Evolutionary conservation across 2,329 filamentous ascomycete genomes (phyloP).

Genomic region (Conoideocrella luteorostrata): DNA sequence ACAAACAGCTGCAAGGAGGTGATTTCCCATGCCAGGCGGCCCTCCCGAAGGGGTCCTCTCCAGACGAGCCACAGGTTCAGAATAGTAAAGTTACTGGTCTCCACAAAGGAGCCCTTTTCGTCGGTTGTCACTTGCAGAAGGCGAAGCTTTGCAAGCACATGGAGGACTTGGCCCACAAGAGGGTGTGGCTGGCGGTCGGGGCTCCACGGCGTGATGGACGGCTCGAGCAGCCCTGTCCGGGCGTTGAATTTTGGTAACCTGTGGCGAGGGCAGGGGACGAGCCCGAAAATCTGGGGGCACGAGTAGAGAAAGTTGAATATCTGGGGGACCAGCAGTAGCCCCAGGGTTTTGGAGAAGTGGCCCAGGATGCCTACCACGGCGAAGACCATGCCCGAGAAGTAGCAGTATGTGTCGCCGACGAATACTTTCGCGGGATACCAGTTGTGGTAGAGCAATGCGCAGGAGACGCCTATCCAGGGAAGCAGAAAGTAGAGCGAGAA

Average conservation of each 20-base stretch:
- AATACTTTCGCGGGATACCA: constrained; percentile 95
- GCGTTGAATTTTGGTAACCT: constrained; percentile 84
- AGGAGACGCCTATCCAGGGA: constrained; percentile 87
- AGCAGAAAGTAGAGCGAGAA: constrained; percentile 94
- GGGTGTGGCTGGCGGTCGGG: constrained; percentile 60
- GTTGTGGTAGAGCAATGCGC: constrained; percentile 83
- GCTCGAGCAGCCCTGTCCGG: constrained; percentile 76
- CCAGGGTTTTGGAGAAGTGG: constrained; percentile 95
- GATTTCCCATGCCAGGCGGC: constrained; percentile 73
- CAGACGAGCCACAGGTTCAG: constrained; percentile 95
- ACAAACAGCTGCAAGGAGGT: constrained; percentile 68
- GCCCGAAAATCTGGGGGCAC: constrained; percentile 78
- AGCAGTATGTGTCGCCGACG: constrained; percentile 98
- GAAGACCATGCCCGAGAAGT: constrained; percentile 98
- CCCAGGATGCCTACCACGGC: constrained; percentile 94
- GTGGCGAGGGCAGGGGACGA: constrained; percentile 90
- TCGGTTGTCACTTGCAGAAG: constrained; percentile 64
- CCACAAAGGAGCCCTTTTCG: constrained; percentile 61
- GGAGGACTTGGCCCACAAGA: constrained; percentile 56
- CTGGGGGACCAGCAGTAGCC: constrained; percentile 86
- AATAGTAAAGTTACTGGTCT: constrained; percentile 86
- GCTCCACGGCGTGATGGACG: constrained; percentile 72
- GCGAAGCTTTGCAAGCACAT: constrained; percentile 59
- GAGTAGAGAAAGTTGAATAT: constrained; percentile 97
- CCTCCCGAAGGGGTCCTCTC: constrained; percentile 86